Evolutionary conservation across 2,329 filamentous ascomycete species (phyloP).

Genomic region (Penicillium sp.): DNA sequence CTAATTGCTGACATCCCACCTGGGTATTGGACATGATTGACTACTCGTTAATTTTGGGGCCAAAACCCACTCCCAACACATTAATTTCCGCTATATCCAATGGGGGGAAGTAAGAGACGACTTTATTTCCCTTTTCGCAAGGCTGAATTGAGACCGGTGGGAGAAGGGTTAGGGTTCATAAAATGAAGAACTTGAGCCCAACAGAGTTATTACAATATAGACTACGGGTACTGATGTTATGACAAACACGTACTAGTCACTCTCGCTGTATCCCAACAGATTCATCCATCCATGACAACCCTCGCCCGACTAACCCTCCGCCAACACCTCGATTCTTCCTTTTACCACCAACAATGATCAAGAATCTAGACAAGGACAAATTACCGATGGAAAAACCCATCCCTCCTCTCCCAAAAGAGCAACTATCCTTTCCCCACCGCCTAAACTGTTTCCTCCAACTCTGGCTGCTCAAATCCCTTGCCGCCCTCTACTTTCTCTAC

Average conservation of each 20-base stretch:
- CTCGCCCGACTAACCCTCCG: background rate
- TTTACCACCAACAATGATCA: background rate
- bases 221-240: background rate
- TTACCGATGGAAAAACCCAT: background rate
- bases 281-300: background rate
- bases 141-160: background rate
- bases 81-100: background rate
- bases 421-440: conserved; percentile 14
- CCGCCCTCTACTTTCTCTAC: conserved; percentile 10
- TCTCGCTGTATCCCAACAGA: background rate
- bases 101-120: background rate
- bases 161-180: background rate
- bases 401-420: conserved; percentile 16
- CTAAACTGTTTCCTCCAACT: conserved; percentile 22
- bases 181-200: background rate
- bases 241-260: background rate
- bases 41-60: background rate
- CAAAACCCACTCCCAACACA: background rate
- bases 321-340: background rate
- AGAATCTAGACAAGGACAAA: background rate
- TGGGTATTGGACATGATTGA: background rate
- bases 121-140: background rate
- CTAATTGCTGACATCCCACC: background rate
- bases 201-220: background rate
- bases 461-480: conserved; percentile 20